phyloP scores from a whole-genome alignment of 306 rosid genomes.

The Quercus robur region DNA sequence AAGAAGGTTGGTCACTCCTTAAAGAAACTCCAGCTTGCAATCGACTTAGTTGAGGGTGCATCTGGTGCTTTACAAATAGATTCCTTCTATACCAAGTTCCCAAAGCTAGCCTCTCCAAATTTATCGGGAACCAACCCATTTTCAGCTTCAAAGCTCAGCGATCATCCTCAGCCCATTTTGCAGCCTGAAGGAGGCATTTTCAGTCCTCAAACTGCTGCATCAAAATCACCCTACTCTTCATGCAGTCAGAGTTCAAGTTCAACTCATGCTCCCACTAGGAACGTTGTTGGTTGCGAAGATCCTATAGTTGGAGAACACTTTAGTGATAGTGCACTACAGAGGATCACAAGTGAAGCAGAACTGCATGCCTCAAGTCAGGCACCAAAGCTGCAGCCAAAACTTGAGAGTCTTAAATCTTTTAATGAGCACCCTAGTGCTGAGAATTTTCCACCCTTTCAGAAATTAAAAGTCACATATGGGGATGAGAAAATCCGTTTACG shows the following conservation, averaged over 20 bases:
- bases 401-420: conserved; percentile 61
- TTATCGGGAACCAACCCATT: conserved; percentile 42
- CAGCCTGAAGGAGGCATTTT: conserved; percentile 38
- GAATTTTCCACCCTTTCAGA: conserved; percentile 1
- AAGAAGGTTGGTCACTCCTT: conserved; percentile 98
- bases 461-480: conserved; percentile 68
- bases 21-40: conserved; percentile 83
- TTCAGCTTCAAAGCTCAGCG: conserved; percentile 53
- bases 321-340: conserved; percentile 40
- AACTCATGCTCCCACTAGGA: conserved; percentile 44
- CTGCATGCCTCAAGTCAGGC: conserved; percentile 36
- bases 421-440: conserved; percentile 32
- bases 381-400: conserved; percentile 40
- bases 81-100: conserved; percentile 77
- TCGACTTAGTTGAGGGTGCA: conserved; percentile 86
- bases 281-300: conserved; percentile 35
- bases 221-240: conserved; percentile 66
- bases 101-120: conserved; percentile 73
- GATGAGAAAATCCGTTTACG: conserved; percentile 83
- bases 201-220: conserved; percentile 46
- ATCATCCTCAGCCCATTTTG: conserved; percentile 34
- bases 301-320: conserved; percentile 35
- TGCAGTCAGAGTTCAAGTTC: conserved; percentile 73
- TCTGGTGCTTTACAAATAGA: conserved; percentile 82
- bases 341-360: conserved; percentile 73